Base-by-base conservation (phyloP, 768 basidiomycete genomes). In the Collybia mongolica region DNA sequence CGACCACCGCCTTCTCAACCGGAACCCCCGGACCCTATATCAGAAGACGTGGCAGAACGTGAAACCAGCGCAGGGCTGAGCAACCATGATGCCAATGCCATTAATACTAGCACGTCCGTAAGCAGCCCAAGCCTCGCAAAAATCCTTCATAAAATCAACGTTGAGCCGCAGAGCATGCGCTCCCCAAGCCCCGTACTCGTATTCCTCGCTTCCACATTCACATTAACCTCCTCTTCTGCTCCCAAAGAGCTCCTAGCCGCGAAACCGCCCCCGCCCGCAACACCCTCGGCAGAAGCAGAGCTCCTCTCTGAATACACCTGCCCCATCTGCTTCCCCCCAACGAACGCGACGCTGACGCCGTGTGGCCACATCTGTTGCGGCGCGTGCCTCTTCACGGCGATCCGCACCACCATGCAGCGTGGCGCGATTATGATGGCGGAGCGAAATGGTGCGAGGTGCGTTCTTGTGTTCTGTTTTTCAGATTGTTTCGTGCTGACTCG, bases 341-440 rank as follows among this genome's bases (percentile, higher is more conserved):
- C 81, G 0, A 83, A 88, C 52, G 86, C 90, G 4, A 86, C 88
- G 1, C 63, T 92, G 40, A 90, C 88, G 0, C 87, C 86, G 0
- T 92, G 90, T 55, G 90, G 90, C 0, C 90, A 92, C 55, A 75
- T 92, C 35, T 82, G 84, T 53, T 91, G 90, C 55, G 89, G 88
- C 1, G 69, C 76, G 4, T 92, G 90, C 65, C 75, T 91, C 4
- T 90, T 89, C 53, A 81, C 79, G 2, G 84, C 88, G 0, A 77
- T 90, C 37, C 83, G 83, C 57, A 78, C 83, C 1, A 79, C 82
- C 9, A 64, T 83, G 46, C 70, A 80, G 51, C 76, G 86, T 17
- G 69, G 64, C 36, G 67, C 69, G 42, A 55, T 59, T 43, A 66
- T 57, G 53, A 55, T 23, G 4, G 54, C 53, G 7, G 71, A 66